A percentile compares a stretch with the other conserved stretches of the same genome.
phyloP scores from a whole-genome alignment of 768 basidiomycete genomes.

The Podaxis sp. region DNA sequence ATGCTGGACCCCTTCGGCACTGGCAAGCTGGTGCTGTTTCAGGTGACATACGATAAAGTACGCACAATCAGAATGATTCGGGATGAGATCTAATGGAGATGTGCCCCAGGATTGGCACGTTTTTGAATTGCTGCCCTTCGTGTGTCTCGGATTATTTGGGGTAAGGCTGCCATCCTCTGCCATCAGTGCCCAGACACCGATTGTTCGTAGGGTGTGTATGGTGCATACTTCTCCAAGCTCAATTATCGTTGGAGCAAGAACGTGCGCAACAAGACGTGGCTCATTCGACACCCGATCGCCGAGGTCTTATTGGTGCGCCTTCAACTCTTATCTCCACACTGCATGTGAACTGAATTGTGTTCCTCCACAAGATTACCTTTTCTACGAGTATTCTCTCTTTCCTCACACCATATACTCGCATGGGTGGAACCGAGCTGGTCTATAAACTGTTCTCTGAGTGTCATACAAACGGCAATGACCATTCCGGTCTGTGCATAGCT shows the following conservation, averaged over 20 bases:
- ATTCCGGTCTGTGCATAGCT: constrained; percentile 69
- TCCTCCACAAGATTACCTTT: constrained; percentile 59
- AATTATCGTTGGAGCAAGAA: constrained; percentile 88
- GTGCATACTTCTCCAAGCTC: constrained; percentile 88
- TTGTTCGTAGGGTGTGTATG: constrained; percentile 75
- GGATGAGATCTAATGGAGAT: neutral
- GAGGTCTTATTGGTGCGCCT: constrained; percentile 78
- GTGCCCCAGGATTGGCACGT: constrained; percentile 82
- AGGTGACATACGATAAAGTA: constrained; percentile 86
- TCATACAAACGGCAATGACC: constrained; percentile 45
- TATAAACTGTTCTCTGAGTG: constrained; percentile 92
- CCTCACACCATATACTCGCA: constrained; percentile 85
- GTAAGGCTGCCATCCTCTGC: constrained; percentile 39
- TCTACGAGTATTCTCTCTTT: constrained; percentile 79
- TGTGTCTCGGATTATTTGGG: constrained; percentile 86
- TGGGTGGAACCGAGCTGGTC: constrained; percentile 95
- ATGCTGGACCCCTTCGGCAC: constrained; percentile 96
- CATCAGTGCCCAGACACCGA: neutral
- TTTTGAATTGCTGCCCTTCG: constrained; percentile 82
- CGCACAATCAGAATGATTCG: constrained; percentile 8
- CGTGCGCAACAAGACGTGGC: constrained; percentile 79
- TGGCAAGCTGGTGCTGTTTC: constrained; percentile 90
- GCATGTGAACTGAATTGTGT: constrained; percentile 2
- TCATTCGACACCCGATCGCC: constrained; percentile 71
- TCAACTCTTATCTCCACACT: neutral